A percentile compares a stretch with the other conserved stretches of the same genome.
Conservation (phyloP, 306 rosid genomes). For the Cicer pinnatifidum region DNA sequence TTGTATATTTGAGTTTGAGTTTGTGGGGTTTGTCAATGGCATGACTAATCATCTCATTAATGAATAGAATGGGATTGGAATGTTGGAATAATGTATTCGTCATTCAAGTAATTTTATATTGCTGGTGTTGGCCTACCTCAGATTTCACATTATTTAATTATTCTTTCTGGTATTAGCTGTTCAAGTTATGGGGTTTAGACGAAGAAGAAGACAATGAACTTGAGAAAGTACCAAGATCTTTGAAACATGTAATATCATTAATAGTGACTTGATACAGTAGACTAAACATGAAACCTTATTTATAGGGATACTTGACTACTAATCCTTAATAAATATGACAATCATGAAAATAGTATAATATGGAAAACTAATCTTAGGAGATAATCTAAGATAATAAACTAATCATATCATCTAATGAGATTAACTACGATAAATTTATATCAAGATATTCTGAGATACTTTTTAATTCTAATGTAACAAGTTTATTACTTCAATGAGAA, state of each 20-base stretch:
- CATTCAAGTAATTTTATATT: neutral
- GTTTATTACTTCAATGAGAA: conserved; percentile 12
- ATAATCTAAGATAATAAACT: too few species aligned
- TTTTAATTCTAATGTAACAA: neutral
- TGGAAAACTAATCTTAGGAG: too few species aligned
- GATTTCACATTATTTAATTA: neutral
- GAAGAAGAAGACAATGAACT: neutral
- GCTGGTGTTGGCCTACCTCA: neutral
- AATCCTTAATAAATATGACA: neutral
- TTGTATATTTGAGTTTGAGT: conserved; percentile 19
- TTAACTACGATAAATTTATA: neutral
- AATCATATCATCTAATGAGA: neutral
- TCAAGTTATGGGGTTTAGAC: neutral
- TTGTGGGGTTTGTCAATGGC: conserved; percentile 23
- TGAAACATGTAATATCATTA: neutral
- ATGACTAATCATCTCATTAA: neutral
- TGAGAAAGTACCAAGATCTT: neutral
- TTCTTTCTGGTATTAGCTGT: conserved; percentile 10
- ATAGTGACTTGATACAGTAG: neutral
- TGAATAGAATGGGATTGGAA: conserved; percentile 11
- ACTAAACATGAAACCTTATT: neutral
- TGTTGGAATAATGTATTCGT: neutral
- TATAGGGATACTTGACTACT: neutral
- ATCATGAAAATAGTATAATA: neutral
- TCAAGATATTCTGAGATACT: neutral